Base-by-base conservation (phyloP, 495 filamentous ascomycete species). In the Lophiotrema nucula region DNA sequence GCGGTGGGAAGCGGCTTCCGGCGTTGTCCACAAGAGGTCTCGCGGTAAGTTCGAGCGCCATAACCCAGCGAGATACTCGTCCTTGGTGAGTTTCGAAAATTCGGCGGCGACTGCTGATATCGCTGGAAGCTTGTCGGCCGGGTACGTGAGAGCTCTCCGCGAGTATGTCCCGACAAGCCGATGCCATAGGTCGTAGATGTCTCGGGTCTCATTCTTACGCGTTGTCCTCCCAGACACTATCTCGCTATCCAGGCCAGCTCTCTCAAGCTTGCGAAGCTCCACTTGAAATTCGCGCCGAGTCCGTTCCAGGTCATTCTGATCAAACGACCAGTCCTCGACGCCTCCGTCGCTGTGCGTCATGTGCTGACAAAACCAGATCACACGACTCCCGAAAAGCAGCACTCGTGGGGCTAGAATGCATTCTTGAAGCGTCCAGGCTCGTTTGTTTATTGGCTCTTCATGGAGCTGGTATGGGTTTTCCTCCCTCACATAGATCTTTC, bases 61-160 rank as follows among this genome's bases (percentile, higher is more conserved):
- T 8, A 71, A 25, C 4, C 68, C 69, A 4, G 61, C 67, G 11
- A 69, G 22, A 53, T 71, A 70, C n/a, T 58, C 23, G 18, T 48
- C 42, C 24, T 47, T 49, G n/a, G 56, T 62, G 8, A 37, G 22
- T 8, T 50, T 33, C 12, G 66, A 53, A 22, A 68, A 39, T 2
- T 27, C 38, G 23, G 39, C 54, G n/a, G 66, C 65, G 21, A 70
- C 51, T 5, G 68, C 68, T 2, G 68, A 62, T 13, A 72, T 41
- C 19, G 68, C 69, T 22, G 61, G 49, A 27, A 72, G 53, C 53
- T 56, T 69, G 49, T 70, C 69, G 2, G 25, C 19, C 18, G 31
- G 16, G 52, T 49, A 56, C 0, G 61, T 60, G 4, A 71, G 47
- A 1, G 42, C 23, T n/a, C 41, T 21, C 28, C 48, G 23, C 23